A percentile compares a stretch with the other conserved stretches of the same genome.
Evolutionary conservation across 768 basidiomycete genomes (phyloP).

Genomic region (Candolleomyces aberdarensis): DNA sequence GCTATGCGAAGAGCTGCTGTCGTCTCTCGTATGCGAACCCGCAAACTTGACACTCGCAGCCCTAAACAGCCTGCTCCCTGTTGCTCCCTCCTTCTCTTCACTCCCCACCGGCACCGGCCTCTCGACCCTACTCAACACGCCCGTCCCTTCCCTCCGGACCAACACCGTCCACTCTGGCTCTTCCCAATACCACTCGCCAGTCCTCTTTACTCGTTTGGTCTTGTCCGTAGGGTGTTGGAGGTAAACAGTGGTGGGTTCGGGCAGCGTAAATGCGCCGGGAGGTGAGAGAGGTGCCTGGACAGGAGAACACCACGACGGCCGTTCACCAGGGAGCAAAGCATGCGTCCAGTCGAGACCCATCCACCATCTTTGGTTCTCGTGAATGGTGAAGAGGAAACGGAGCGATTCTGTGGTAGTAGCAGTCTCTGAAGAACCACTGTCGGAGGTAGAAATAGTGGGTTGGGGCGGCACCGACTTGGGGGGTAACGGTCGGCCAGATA

Average conservation of each 20-base stretch:
- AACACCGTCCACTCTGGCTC: constrained; percentile 89
- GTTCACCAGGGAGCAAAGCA: constrained; percentile 83
- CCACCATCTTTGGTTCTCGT: constrained; percentile 98
- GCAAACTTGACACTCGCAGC: constrained; percentile 43
- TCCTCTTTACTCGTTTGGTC: constrained; percentile 56
- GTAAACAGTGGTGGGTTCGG: constrained; percentile 58
- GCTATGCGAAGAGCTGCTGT: constrained; percentile 16
- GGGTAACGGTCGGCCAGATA: constrained; percentile 57
- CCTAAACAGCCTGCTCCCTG: constrained; percentile 44
- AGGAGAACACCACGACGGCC: constrained; percentile 80
- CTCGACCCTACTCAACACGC: constrained; percentile 50
- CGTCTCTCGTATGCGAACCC: constrained; percentile 14
- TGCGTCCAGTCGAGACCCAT: constrained; percentile 96
- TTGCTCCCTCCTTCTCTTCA: neutral
- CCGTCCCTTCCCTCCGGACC: constrained; percentile 52
- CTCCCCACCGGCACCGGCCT: constrained; percentile 33
- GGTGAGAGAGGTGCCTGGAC: constrained; percentile 61
- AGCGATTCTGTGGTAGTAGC: constrained; percentile 35
- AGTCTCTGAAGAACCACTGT: constrained; percentile 14
- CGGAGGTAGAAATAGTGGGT: neutral
- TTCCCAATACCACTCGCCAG: constrained; percentile 85
- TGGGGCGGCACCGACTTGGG: constrained; percentile 31
- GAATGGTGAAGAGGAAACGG: constrained; percentile 84
- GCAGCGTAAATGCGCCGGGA: constrained; percentile 65
- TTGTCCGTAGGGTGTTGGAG: constrained; percentile 47